Evolutionary conservation across 306 rosid species (phyloP).

Genomic region (Dicorynia guianensis): DNA sequence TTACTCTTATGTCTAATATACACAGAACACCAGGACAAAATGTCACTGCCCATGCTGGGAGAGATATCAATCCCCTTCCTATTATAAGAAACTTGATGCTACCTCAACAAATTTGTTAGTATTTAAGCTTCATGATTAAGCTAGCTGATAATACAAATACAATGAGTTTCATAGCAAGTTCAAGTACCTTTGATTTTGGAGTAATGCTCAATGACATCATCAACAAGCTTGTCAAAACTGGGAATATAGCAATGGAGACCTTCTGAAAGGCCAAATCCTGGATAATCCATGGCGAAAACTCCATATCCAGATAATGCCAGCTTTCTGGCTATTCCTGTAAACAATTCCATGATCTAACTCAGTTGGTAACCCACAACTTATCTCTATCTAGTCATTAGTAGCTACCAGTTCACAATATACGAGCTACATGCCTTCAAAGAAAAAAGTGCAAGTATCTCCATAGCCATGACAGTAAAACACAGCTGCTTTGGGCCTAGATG

Average conservation of each 20-base stretch:
- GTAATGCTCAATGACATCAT: constrained; percentile 81
- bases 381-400: constrained; percentile 15
- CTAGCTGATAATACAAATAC: not conserved
- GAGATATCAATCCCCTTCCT: not conserved
- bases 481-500: constrained; percentile 69
- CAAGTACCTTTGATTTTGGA: constrained; percentile 75
- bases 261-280: constrained; percentile 96
- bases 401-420: constrained; percentile 33
- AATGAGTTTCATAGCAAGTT: not conserved
- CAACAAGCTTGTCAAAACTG: constrained; percentile 75
- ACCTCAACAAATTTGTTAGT: not conserved
- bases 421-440: constrained; percentile 85
- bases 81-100: not conserved
- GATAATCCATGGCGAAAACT: constrained; percentile 95
- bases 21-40: not conserved
- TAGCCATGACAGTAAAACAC: constrained; percentile 91
- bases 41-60: not conserved
- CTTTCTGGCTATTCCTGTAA: constrained; percentile 87
- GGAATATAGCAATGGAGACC: constrained; percentile 86
- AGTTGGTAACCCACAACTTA: constrained; percentile 29
- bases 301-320: constrained; percentile 75
- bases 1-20: not conserved
- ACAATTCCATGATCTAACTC: constrained; percentile 17
- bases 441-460: constrained; percentile 93
- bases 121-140: not conserved